Conservation (phyloP, 2,329 filamentous ascomycete species). For the Fulvia fulva region DNA sequence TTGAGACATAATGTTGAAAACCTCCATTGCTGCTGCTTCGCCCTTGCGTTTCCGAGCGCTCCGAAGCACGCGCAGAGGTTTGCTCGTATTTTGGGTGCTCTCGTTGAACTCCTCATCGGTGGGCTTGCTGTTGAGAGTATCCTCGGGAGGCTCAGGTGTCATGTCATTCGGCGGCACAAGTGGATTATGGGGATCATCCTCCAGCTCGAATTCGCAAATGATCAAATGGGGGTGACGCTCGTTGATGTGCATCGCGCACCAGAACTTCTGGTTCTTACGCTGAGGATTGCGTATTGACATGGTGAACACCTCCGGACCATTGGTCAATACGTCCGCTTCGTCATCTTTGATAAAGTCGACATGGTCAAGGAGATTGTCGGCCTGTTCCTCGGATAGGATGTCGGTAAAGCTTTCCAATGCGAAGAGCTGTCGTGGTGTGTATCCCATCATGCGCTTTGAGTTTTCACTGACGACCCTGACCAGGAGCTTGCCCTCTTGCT, state of each 20-base stretch:
- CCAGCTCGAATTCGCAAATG: slow-evolving; percentile 84
- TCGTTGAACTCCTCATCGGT: slow-evolving; percentile 70
- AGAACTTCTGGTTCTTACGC: slow-evolving; percentile 62
- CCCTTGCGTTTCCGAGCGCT: slow-evolving; percentile 71
- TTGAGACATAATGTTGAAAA: slow-evolving; percentile 88
- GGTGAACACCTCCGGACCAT: slow-evolving; percentile 83
- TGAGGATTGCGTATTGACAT: slow-evolving; percentile 63
- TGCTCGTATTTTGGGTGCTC: slow-evolving; percentile 71
- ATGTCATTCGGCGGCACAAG: slow-evolving; percentile 59
- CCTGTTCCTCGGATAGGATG: slow-evolving; percentile 76
- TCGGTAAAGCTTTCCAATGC: slow-evolving; percentile 72
- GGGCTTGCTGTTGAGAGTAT: slow-evolving; percentile 69
- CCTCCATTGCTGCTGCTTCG: slow-evolving; percentile 80
- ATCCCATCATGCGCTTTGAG: slow-evolving; percentile 68
- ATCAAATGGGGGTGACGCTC: slow-evolving; percentile 64
- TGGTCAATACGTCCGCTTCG: slow-evolving; percentile 66
- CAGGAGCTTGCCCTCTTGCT: slow-evolving; percentile 60
- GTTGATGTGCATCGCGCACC: slow-evolving; percentile 82
- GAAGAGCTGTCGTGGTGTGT: slow-evolving; percentile 73
- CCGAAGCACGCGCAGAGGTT: slow-evolving; percentile 70
- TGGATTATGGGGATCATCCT: slow-evolving; percentile 69
- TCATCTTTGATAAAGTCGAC: slow-evolving; percentile 85
- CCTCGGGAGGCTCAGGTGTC: slow-evolving; percentile 62
- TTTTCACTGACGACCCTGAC: slow-evolving; percentile 81
- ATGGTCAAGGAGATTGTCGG: slow-evolving; percentile 78